Evolutionary conservation across 192 early-diverging fungal species (phyloP).

Genomic region (Coemansia sp.): DNA sequence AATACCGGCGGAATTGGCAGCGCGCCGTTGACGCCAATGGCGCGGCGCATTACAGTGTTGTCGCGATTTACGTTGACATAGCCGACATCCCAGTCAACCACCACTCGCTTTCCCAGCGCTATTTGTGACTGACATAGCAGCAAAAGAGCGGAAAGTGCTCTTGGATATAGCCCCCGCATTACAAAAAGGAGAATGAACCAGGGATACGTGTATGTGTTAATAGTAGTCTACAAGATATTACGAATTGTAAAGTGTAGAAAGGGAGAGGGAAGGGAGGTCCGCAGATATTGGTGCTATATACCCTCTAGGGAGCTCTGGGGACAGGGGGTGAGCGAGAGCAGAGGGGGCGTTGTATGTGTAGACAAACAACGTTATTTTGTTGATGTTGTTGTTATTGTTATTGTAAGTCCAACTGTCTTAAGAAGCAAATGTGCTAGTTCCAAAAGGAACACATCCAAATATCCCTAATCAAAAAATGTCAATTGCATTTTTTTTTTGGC

Average conservation of each 20-base stretch:
- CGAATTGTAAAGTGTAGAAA: no score
- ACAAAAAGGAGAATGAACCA: background rate
- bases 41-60: conserved; percentile 60
- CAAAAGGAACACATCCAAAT: background rate
- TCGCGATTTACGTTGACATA: conserved; percentile 69
- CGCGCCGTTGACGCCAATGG: conserved; percentile 66
- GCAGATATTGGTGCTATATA: no score
- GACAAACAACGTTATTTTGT: background rate
- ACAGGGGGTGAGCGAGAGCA: no score
- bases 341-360: no score
- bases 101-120: conserved; percentile 5
- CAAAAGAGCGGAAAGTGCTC: background rate
- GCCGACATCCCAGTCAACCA: conserved; percentile 67
- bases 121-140: background rate
- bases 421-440: background rate
- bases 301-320: no score
- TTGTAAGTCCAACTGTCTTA: background rate
- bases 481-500: no score
- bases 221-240: background rate
- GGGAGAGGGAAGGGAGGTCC: no score
- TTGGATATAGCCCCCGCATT: background rate
- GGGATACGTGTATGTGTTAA: background rate
- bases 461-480: background rate
- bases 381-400: no score
- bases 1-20: conserved; percentile 58